Percentiles rank a stretch among this genome's conserved stretches.
phyloP scores from a whole-genome alignment of 176 grass and related monocot species.

The Dendrocalamus sinicus region DNA sequence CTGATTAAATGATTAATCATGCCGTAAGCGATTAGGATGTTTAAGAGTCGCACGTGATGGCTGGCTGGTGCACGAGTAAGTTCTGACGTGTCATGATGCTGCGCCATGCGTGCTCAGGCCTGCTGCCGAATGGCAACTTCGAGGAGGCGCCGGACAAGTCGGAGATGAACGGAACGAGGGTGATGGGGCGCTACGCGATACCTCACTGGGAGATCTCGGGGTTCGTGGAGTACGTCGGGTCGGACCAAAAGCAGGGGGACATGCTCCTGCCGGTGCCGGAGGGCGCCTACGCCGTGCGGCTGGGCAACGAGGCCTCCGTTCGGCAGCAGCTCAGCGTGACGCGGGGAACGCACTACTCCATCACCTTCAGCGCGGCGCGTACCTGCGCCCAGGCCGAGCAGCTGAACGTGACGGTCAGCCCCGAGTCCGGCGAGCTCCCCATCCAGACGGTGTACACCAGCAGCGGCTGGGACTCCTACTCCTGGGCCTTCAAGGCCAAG shows the following conservation, averaged over 20 bases:
- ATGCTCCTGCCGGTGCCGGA: conserved; percentile 71
- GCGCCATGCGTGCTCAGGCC: conserved; percentile 28
- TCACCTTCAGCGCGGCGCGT: conserved; percentile 71
- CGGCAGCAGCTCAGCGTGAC: conserved; percentile 50
- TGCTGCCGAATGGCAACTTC: conserved; percentile 67
- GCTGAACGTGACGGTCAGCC: conserved; percentile 55
- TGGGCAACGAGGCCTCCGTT: conserved; percentile 63
- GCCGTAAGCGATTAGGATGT: background rate
- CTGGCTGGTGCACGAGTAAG: background rate
- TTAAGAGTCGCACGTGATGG: background rate
- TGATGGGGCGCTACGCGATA: conserved; percentile 48
- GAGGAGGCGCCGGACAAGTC: conserved; percentile 48
- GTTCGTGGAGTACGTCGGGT: conserved; percentile 59
- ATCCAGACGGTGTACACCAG: conserved; percentile 67
- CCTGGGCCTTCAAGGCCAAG: conserved; percentile 55
- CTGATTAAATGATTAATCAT: background rate
- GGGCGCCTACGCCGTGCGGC: conserved; percentile 60
- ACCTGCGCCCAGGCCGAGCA: conserved; percentile 68
- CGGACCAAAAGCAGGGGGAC: conserved; percentile 56
- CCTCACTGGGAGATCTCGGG: conserved; percentile 58
- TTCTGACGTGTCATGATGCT: background rate
- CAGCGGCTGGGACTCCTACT: conserved; percentile 71
- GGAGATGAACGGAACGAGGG: conserved; percentile 49
- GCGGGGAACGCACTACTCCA: conserved; percentile 49
- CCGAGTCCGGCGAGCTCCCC: conserved; percentile 50